phyloP scores from a whole-genome alignment of 192 early-diverging fungal species.

The Coemansia sp. region DNA sequence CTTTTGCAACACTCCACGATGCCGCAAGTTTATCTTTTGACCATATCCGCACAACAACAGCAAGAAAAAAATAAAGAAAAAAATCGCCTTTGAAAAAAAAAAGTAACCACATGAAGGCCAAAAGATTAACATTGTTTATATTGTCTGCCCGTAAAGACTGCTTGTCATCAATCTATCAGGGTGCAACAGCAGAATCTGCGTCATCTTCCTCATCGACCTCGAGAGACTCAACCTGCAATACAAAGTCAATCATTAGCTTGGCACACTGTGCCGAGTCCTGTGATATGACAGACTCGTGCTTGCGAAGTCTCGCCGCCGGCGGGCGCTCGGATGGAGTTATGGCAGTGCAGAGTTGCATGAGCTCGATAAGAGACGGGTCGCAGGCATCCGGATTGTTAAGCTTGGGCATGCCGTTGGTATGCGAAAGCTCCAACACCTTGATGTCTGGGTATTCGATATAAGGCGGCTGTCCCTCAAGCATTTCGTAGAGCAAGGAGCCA shows the following conservation, averaged over 20 bases:
- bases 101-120: neutral
- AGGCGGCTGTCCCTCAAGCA: slow-evolving; percentile 57
- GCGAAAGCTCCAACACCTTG: slow-evolving; percentile 54
- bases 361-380: slow-evolving; percentile 29
- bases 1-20: slow-evolving; percentile 18
- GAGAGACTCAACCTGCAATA: slow-evolving; percentile 45
- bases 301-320: slow-evolving; percentile 42
- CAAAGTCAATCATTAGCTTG: slow-evolving; percentile 52
- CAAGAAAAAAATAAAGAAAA: neutral
- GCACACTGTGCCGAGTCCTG: slow-evolving; percentile 36
- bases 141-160: too few relatives aligned
- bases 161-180: neutral
- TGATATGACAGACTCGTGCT: slow-evolving; percentile 37
- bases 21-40: slow-evolving; percentile 29
- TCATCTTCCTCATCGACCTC: slow-evolving; percentile 34
- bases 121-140: neutral
- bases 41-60: neutral
- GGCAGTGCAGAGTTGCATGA: slow-evolving; percentile 41
- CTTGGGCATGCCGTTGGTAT: slow-evolving; percentile 45
- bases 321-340: slow-evolving; percentile 26
- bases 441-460: slow-evolving; percentile 56
- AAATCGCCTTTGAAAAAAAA: slow-evolving; percentile 8
- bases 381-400: slow-evolving; percentile 22
- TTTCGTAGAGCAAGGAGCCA: slow-evolving; percentile 51
- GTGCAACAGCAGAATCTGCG: neutral